phyloP scores from a whole-genome alignment of 805 yeast genomes.

The Hanseniaspora occidentalis region DNA sequence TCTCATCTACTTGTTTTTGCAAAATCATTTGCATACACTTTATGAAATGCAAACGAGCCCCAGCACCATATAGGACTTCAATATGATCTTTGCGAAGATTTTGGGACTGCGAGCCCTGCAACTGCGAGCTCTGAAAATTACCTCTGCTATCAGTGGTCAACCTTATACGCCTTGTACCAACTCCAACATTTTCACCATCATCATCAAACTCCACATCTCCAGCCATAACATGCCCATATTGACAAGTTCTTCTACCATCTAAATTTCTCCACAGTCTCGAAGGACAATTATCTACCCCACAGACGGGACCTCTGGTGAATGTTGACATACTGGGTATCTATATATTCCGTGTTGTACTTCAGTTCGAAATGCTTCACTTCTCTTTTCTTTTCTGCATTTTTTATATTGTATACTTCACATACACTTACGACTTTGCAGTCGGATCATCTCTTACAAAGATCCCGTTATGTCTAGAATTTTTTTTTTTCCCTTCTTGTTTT shows the following conservation, averaged over 20 bases:
- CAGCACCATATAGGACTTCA: constrained; percentile 32
- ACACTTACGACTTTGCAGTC: too few relatives aligned
- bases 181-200: constrained; percentile 34
- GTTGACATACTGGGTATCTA: constrained; percentile 20
- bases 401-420: too few relatives aligned
- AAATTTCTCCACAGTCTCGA: constrained; percentile 58
- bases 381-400: background rate
- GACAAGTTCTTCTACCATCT: constrained; percentile 77
- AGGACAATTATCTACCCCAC: constrained; percentile 86
- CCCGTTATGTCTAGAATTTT: too few relatives aligned
- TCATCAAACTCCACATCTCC: constrained; percentile 71
- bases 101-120: constrained; percentile 8
- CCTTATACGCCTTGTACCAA: constrained; percentile 34
- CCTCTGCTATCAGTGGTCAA: constrained; percentile 34
- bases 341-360: too few relatives aligned
- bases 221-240: constrained; percentile 80
- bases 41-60: constrained; percentile 32
- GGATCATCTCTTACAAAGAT: too few relatives aligned
- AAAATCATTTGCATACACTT: constrained; percentile 40
- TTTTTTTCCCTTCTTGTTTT: too few relatives aligned
- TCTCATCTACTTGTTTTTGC: constrained; percentile 31
- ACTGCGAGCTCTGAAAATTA: constrained; percentile 24
- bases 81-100: constrained; percentile 8
- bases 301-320: constrained; percentile 64
- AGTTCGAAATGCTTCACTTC: too few relatives aligned